phyloP scores from a whole-genome alignment of 371 early-diverging fungal species.

The Lichtheimia corymbifera region DNA sequence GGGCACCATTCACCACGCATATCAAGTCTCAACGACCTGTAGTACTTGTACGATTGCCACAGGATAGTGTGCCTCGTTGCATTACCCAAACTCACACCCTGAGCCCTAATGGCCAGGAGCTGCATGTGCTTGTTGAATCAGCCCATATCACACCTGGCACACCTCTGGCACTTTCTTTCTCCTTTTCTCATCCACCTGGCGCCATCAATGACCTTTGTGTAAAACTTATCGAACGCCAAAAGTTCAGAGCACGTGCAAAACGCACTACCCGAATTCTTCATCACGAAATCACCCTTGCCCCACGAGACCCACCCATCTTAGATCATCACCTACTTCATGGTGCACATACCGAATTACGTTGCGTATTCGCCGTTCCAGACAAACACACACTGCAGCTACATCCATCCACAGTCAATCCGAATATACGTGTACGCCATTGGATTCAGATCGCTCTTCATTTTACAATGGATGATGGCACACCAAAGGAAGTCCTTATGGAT shows the following conservation, averaged over 20 bases:
- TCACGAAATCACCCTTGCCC: constrained; percentile 34
- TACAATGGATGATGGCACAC: constrained; percentile 18
- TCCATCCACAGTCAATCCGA: constrained; percentile 34
- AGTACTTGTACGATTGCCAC: constrained; percentile 29
- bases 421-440: constrained; percentile 46
- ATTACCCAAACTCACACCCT: constrained; percentile 36
- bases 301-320: constrained; percentile 8
- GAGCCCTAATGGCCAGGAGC: constrained; percentile 15
- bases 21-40: constrained; percentile 21
- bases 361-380: constrained; percentile 32
- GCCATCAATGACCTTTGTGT: constrained; percentile 29
- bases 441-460: constrained; percentile 31
- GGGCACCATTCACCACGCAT: constrained; percentile 14
- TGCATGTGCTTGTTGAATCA: constrained; percentile 29
- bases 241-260: constrained; percentile 36
- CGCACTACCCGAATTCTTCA: constrained; percentile 39
- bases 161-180: constrained; percentile 25
- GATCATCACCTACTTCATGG: background rate
- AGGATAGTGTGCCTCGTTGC: constrained; percentile 26
- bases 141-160: constrained; percentile 34
- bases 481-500: constrained; percentile 34
- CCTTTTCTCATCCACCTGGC: constrained; percentile 12
- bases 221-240: constrained; percentile 41
- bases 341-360: constrained; percentile 17
- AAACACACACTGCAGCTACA: constrained; percentile 33